Evolutionary conservation across 306 rosid species (phyloP).

Genomic region (Elaeagnus macrophylla): DNA sequence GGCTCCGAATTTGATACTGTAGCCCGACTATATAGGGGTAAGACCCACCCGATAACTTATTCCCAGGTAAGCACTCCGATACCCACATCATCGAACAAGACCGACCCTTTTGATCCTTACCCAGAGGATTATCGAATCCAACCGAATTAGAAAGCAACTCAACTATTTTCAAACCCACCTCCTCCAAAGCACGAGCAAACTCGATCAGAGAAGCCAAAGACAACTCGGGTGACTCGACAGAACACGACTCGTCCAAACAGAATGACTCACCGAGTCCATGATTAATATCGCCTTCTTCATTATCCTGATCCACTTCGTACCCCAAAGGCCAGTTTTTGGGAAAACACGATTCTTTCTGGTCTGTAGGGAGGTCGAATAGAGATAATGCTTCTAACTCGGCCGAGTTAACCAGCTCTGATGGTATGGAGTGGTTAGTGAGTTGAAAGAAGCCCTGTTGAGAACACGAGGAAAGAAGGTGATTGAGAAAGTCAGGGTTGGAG

Average conservation of each 20-base stretch:
- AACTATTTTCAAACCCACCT: constrained; percentile 47
- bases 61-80: constrained; percentile 26
- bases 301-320: constrained; percentile 31
- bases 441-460: constrained; percentile 61
- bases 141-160: constrained; percentile 33
- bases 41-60: constrained; percentile 36
- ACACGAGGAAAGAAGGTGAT: constrained; percentile 29
- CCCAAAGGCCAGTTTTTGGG: constrained; percentile 75
- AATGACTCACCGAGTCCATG: constrained; percentile 44
- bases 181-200: constrained; percentile 47
- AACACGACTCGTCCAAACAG: constrained; percentile 40
- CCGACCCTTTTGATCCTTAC: constrained; percentile 29
- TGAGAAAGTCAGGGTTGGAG: background rate
- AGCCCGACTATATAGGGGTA: constrained; percentile 66
- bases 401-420: constrained; percentile 50
- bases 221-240: constrained; percentile 32
- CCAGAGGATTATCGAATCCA: constrained; percentile 42
- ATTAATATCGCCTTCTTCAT: constrained; percentile 5
- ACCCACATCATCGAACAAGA: constrained; percentile 49
- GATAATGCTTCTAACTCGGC: constrained; percentile 68
- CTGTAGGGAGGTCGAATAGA: constrained; percentile 43
- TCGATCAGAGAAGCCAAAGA: constrained; percentile 26
- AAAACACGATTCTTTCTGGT: constrained; percentile 31
- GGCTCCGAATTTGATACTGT: constrained; percentile 60
- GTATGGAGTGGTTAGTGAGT: constrained; percentile 45